Percentiles rank a stretch among this genome's conserved stretches.
These are phyloP conservation scores for Beta vulgaris DNA, from an alignment of 148 eudicot species.

Conservation along the genomic window DNA sequence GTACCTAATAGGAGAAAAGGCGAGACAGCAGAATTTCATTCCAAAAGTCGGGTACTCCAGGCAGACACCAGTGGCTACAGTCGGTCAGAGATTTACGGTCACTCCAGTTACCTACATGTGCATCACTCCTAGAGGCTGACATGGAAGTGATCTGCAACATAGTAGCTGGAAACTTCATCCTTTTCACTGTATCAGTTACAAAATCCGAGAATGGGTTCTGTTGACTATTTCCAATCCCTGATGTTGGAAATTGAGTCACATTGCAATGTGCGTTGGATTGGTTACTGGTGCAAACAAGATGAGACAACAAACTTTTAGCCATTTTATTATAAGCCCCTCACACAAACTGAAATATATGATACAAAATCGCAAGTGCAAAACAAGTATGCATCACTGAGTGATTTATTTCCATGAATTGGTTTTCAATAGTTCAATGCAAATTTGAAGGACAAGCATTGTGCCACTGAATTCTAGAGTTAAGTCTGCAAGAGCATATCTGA, in stretches of 20 bases:
- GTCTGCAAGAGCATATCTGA: too few species aligned
- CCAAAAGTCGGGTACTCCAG: constrained; percentile 74
- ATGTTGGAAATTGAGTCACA: constrained; percentile 45
- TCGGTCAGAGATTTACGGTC: constrained; percentile 52
- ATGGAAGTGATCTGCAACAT: constrained; percentile 58
- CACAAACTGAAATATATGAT: not conserved
- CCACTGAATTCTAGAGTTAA: too few species aligned
- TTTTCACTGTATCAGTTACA: constrained; percentile 39
- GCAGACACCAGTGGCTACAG: constrained; percentile 84
- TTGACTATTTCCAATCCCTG: constrained; percentile 33
- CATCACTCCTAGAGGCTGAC: constrained; percentile 61
- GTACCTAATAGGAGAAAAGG: constrained; percentile 33
- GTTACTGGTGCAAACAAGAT: constrained; percentile 40
- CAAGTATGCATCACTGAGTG: not conserved
- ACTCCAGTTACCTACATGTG: constrained; percentile 68
- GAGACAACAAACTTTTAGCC: not conserved
- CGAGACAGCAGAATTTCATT: constrained; percentile 55
- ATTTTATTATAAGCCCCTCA: not conserved
- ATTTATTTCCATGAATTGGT: not conserved
- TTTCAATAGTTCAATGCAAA: not conserved
- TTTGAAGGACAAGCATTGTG: not conserved
- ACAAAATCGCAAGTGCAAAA: too few species aligned
- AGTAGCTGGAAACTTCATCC: constrained; percentile 48
- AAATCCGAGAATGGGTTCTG: constrained; percentile 45
- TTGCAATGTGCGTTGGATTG: constrained; percentile 40